A percentile compares a stretch with the other conserved stretches of the same genome.
Evolutionary conservation across 176 grass and related monocot species (phyloP).

Genomic region (Aegilops longissima): DNA sequence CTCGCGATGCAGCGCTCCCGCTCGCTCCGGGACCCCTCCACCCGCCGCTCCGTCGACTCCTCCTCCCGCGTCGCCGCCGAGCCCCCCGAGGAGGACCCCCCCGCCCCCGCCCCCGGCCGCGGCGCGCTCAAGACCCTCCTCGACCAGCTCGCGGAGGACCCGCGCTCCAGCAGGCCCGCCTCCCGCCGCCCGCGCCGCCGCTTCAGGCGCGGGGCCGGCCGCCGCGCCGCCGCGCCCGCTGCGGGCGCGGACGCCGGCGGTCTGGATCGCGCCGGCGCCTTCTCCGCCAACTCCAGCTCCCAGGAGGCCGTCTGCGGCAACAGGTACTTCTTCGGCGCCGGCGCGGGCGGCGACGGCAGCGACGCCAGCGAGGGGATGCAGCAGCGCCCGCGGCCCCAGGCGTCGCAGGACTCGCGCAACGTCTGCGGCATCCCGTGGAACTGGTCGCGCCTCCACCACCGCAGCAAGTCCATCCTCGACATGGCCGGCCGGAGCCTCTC

Average conservation of each 20-base stretch:
- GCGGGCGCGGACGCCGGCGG: background rate
- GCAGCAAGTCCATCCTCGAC: conserved; percentile 86
- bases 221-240: conserved; percentile 24
- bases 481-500: conserved; percentile 87
- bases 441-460: conserved; percentile 96
- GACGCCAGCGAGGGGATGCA: conserved; percentile 33
- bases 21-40: conserved; percentile 80
- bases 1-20: conserved; percentile 74
- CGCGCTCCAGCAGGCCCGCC: conserved; percentile 26
- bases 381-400: conserved; percentile 30
- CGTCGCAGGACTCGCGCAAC: conserved; percentile 48
- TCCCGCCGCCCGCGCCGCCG: conserved; percentile 37
- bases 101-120: background rate
- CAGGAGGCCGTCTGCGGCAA: conserved; percentile 68
- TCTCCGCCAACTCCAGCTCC: conserved; percentile 56
- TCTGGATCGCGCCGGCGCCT: conserved; percentile 32
- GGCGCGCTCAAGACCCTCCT: conserved; percentile 65
- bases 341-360: background rate
- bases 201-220: conserved; percentile 29
- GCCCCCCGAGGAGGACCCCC: conserved; percentile 40
- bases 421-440: conserved; percentile 97
- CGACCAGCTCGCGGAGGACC: conserved; percentile 58
- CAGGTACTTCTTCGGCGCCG: conserved; percentile 42
- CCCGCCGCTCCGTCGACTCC: conserved; percentile 71
- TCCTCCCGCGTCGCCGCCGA: conserved; percentile 54